Conservation (phyloP, 1,139 yeast genomes). For the Kurtzmaniella quercitrusa region DNA sequence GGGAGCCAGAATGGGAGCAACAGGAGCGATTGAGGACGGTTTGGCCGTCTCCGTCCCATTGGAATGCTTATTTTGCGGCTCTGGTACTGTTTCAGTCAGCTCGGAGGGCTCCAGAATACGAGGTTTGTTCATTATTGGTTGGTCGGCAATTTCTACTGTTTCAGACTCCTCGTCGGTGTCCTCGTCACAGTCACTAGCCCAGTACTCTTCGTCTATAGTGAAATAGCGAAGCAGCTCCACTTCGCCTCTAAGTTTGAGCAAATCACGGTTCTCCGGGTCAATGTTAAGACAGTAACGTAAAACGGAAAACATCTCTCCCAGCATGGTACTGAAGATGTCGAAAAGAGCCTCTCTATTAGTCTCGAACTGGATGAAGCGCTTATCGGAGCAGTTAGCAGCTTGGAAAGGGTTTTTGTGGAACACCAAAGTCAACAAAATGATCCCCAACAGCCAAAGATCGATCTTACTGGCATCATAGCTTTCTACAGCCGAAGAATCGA, state of each 20-base stretch:
- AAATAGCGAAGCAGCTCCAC: conserved; percentile 58
- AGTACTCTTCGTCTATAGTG: conserved; percentile 79
- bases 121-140: too few relatives aligned
- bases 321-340: conserved; percentile 88
- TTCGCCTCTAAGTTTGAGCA: conserved; percentile 56
- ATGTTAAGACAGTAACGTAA: conserved; percentile 74
- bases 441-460: conserved; percentile 92
- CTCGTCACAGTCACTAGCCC: conserved; percentile 44
- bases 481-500: conserved; percentile 50
- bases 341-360: conserved; percentile 84
- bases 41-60: too few relatives aligned
- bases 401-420: conserved; percentile 89
- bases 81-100: background rate
- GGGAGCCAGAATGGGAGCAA: background rate
- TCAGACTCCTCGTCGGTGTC: conserved; percentile 28
- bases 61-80: too few relatives aligned
- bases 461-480: conserved; percentile 81
- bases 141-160: background rate
- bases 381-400: conserved; percentile 81
- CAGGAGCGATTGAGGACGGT: background rate
- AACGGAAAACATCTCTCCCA: conserved; percentile 80
- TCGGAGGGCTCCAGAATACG: too few relatives aligned
- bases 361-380: conserved; percentile 82
- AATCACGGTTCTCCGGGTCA: conserved; percentile 82
- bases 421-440: conserved; percentile 76